A percentile compares a stretch with the other conserved stretches of the same genome.
Evolutionary conservation across 116 monocot genomes (phyloP).

Genomic region (Zostera marina): DNA sequence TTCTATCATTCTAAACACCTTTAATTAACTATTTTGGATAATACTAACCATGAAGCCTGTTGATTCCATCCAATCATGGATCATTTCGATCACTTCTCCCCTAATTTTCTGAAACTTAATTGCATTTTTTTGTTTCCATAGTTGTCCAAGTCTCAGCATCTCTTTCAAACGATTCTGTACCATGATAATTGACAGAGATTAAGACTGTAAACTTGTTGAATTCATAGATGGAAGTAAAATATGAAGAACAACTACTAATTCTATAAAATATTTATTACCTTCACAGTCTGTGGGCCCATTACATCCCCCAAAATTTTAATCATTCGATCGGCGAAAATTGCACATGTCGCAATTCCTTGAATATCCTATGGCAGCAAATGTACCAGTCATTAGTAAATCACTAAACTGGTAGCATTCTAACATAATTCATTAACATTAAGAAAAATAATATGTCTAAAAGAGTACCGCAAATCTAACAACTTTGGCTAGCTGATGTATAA

Average conservation of each 20-base stretch:
- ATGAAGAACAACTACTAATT: not conserved
- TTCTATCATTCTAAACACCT: not conserved
- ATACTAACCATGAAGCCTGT: constrained; percentile 39
- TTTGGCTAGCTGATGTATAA: constrained; percentile 87
- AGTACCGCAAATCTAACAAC: constrained; percentile 88
- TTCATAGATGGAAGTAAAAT: not conserved
- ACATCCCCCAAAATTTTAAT: constrained; percentile 86
- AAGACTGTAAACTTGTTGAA: not conserved
- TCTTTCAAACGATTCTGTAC: constrained; percentile 77
- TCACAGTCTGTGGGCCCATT: constrained; percentile 64
- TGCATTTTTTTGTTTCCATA: constrained; percentile 65
- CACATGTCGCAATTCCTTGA: constrained; percentile 58
- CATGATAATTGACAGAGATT: not conserved
- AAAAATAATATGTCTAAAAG: not conserved
- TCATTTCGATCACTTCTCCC: constrained; percentile 75
- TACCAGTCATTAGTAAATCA: not conserved
- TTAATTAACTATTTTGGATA: not conserved
- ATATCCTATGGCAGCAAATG: constrained; percentile 35
- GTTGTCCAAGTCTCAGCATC: constrained; percentile 78
- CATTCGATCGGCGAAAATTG: constrained; percentile 55
- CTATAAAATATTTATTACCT: constrained; percentile 27
- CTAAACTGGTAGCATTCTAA: constrained; percentile 44
- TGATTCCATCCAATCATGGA: constrained; percentile 30
- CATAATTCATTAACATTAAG: constrained; percentile 41
- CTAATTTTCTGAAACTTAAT: constrained; percentile 66